These are phyloP conservation scores for Lasiodiplodia theobromae DNA, from an alignment of 2,329 filamentous ascomycete species.

Conservation along the genomic window DNA sequence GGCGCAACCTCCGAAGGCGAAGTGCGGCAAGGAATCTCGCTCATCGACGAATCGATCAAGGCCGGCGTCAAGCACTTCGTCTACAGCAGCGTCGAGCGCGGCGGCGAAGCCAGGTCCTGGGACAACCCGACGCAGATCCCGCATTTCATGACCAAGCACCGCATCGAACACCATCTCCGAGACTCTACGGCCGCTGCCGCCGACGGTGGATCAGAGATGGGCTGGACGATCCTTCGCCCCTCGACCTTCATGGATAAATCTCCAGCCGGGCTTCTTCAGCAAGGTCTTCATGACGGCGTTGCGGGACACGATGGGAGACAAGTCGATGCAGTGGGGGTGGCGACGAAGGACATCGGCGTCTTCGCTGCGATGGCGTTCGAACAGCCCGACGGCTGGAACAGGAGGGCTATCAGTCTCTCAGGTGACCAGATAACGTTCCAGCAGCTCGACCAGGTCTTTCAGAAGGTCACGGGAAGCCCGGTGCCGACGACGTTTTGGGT, in stretches of 20 bases:
- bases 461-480: slow-evolving; percentile 42
- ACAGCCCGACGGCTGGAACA: slow-evolving; percentile 49
- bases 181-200: slow-evolving; percentile 38
- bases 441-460: slow-evolving; percentile 40
- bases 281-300: slow-evolving; percentile 41
- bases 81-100: slow-evolving; percentile 46
- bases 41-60: slow-evolving; percentile 43
- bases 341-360: slow-evolving; percentile 55
- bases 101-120: slow-evolving; percentile 42
- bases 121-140: slow-evolving; percentile 62
- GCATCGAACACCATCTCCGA: slow-evolving; percentile 66
- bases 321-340: slow-evolving; percentile 45
- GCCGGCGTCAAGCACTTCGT: slow-evolving; percentile 46
- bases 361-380: slow-evolving; percentile 57
- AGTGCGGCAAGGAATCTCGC: slow-evolving; percentile 46
- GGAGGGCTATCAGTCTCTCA: slow-evolving; percentile 53
- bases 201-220: slow-evolving; percentile 10
- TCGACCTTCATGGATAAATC: too few species aligned
- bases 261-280: background rate
- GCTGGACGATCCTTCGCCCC: too few species aligned
- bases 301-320: slow-evolving; percentile 49
- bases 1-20: slow-evolving; percentile 34
- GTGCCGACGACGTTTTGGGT: slow-evolving; percentile 30
- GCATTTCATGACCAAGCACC: slow-evolving; percentile 67
- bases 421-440: slow-evolving; percentile 57